A percentile compares a stretch with the other conserved stretches of the same genome.
phyloP scores from a whole-genome alignment of 192 early-diverging fungal species.

The Mortierella hygrophila region DNA sequence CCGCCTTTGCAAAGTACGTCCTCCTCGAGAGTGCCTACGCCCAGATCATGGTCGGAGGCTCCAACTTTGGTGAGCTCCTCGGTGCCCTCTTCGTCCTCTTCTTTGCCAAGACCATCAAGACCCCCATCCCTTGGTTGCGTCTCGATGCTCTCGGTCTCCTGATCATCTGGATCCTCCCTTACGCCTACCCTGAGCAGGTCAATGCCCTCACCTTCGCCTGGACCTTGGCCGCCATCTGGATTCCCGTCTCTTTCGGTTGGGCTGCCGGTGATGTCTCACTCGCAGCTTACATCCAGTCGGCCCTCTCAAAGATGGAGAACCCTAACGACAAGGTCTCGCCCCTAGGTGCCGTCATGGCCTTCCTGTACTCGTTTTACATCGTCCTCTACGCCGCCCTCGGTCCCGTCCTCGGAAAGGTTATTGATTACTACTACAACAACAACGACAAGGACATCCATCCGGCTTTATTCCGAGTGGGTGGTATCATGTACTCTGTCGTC shows the following conservation, averaged over 20 bases:
- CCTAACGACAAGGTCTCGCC: slow-evolving; percentile 59
- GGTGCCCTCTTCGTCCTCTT: slow-evolving; percentile 65
- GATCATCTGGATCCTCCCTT: slow-evolving; percentile 54
- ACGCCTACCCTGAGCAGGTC: slow-evolving; percentile 20
- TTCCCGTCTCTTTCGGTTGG: slow-evolving; percentile 70
- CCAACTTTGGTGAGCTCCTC: slow-evolving; percentile 72
- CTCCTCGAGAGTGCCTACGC: slow-evolving; percentile 58
- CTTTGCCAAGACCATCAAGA: slow-evolving; percentile 62
- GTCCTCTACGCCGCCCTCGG: slow-evolving; percentile 61
- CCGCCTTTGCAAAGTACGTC: slow-evolving; percentile 62
- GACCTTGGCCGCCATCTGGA: slow-evolving; percentile 61
- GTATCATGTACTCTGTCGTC: slow-evolving; percentile 59
- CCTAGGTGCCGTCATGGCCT: slow-evolving; percentile 69
- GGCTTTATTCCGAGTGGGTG: slow-evolving; percentile 58
- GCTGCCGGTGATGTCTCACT: slow-evolving; percentile 71
- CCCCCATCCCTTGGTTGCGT: slow-evolving; percentile 68
- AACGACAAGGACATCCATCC: slow-evolving; percentile 33
- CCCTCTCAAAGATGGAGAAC: slow-evolving; percentile 44
- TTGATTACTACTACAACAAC: slow-evolving; percentile 42
- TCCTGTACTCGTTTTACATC: slow-evolving; percentile 67
- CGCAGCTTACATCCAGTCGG: slow-evolving; percentile 62
- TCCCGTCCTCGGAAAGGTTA: slow-evolving; percentile 52
- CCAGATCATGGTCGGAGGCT: slow-evolving; percentile 66
- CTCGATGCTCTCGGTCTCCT: slow-evolving; percentile 63
- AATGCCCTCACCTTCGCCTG: slow-evolving; percentile 55